Conservation (phyloP, 2,329 filamentous ascomycete species). For the Pestalotiopsis sp. region DNA sequence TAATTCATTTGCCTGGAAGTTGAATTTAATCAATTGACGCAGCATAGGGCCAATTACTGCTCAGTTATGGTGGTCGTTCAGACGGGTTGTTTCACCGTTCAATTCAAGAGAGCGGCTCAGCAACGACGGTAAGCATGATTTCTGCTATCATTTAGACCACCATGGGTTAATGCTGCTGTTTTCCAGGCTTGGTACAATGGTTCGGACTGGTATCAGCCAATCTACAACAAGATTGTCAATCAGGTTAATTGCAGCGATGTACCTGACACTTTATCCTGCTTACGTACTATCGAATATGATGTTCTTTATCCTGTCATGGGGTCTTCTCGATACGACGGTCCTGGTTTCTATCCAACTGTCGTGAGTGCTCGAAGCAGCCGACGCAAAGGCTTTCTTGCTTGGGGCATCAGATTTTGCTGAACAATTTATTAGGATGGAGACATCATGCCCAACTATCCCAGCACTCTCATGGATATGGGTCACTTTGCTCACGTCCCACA, state of each 20-base stretch:
- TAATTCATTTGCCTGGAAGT: too few relatives aligned
- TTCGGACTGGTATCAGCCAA: conserved; percentile 44
- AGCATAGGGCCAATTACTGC: conserved; percentile 29
- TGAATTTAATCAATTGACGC: not conserved
- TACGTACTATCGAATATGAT: conserved; percentile 50
- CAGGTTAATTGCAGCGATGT: conserved; percentile 51
- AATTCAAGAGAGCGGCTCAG: conserved; percentile 33
- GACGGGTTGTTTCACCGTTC: conserved; percentile 30
- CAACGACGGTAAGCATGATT: conserved; percentile 25
- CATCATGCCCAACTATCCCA: conserved; percentile 54
- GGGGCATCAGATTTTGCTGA: not conserved
- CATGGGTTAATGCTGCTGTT: not conserved
- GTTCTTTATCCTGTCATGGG: conserved; percentile 46
- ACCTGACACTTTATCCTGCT: conserved; percentile 49
- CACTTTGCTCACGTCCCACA: conserved; percentile 67
- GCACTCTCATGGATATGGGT: conserved; percentile 56
- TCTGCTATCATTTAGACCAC: not conserved
- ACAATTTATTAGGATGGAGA: conserved; percentile 49
- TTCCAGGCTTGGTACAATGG: conserved; percentile 34
- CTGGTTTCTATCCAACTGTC: conserved; percentile 31
- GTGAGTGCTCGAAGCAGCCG: conserved; percentile 19
- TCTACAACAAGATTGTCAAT: conserved; percentile 48
- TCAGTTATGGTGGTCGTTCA: conserved; percentile 29
- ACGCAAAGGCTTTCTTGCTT: not conserved
- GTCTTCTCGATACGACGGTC: conserved; percentile 33